These are phyloP conservation scores for Populus hybrid DNA, from an alignment of 441 rosid genomes.

Conservation along the genomic window DNA sequence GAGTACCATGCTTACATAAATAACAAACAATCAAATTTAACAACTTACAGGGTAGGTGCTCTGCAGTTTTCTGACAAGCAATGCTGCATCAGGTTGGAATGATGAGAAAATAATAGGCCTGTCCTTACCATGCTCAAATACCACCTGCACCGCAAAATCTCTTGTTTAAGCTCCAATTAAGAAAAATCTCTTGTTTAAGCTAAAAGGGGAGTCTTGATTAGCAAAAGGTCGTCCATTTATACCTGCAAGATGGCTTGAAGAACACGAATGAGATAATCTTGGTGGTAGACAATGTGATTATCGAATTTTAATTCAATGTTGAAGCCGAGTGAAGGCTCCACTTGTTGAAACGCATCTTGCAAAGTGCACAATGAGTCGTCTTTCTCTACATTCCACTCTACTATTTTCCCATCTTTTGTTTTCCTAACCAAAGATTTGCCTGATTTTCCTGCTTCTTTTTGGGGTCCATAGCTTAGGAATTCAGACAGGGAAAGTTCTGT, in stretches of 20 bases:
- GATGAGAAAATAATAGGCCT: conserved; percentile 79
- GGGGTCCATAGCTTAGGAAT: conserved; percentile 71
- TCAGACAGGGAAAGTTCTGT: conserved; percentile 63
- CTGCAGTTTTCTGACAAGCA: conserved; percentile 68
- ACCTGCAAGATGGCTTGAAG: conserved; percentile 64
- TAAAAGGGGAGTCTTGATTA: neutral
- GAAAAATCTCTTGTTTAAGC: neutral
- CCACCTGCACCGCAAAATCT: conserved; percentile 40
- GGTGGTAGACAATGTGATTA: conserved; percentile 58
- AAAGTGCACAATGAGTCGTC: conserved; percentile 77
- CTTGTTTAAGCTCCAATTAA: neutral
- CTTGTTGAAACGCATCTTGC: conserved; percentile 70
- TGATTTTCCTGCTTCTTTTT: conserved; percentile 38
- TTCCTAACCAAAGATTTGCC: conserved; percentile 66
- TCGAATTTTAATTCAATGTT: conserved; percentile 89
- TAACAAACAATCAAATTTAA: neutral
- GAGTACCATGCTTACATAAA: neutral
- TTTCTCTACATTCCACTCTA: conserved; percentile 60
- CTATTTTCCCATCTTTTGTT: conserved; percentile 68
- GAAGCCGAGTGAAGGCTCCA: conserved; percentile 71
- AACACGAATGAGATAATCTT: conserved; percentile 52
- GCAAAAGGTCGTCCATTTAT: neutral
- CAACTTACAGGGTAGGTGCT: conserved; percentile 59
- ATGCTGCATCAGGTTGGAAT: conserved; percentile 89
- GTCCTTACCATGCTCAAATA: conserved; percentile 44